Conservation (phyloP, 371 early-diverging fungal species). For the Lichtheimia ornata region DNA sequence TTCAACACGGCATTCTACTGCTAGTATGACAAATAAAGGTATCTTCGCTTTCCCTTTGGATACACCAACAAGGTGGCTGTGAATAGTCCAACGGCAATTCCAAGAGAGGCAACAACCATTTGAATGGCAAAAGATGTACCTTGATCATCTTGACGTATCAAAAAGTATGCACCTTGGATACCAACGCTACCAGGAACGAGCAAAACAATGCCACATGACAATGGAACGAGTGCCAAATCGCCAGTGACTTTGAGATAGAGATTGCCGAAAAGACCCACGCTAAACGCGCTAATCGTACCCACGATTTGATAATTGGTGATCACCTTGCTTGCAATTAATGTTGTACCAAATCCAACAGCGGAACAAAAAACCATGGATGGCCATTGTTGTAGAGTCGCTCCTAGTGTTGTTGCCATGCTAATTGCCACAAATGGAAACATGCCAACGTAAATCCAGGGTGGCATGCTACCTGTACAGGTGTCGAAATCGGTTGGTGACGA, state of each 20-base stretch:
- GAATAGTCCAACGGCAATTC: constrained; percentile 47
- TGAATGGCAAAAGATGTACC: constrained; percentile 48
- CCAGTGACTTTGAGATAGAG: constrained; percentile 38
- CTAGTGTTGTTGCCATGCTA: constrained; percentile 36
- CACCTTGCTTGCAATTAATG: constrained; percentile 30
- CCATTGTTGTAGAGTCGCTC: constrained; percentile 37
- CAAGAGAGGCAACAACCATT: constrained; percentile 47
- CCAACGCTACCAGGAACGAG: constrained; percentile 47
- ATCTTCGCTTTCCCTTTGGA: constrained; percentile 7
- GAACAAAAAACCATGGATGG: constrained; percentile 33
- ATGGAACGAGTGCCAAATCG: constrained; percentile 34
- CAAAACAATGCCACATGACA: constrained; percentile 42
- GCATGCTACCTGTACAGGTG: constrained; percentile 20
- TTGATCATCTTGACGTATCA: constrained; percentile 40
- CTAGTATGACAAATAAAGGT: constrained; percentile 11
- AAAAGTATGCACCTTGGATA: constrained; percentile 41
- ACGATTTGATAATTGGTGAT: constrained; percentile 37
- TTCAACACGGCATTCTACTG: no score
- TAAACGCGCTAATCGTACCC: constrained; percentile 38
- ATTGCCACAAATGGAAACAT: constrained; percentile 37
- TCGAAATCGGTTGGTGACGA: constrained; percentile 26
- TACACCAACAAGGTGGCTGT: constrained; percentile 28
- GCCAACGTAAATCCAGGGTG: constrained; percentile 33
- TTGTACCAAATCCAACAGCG: constrained; percentile 28
- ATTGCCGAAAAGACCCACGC: constrained; percentile 37